A percentile compares a stretch with the other conserved stretches of the same genome.
Evolutionary conservation across 495 filamentous ascomycete genomes (phyloP).

Genomic region (Daldinia vernicosa): DNA sequence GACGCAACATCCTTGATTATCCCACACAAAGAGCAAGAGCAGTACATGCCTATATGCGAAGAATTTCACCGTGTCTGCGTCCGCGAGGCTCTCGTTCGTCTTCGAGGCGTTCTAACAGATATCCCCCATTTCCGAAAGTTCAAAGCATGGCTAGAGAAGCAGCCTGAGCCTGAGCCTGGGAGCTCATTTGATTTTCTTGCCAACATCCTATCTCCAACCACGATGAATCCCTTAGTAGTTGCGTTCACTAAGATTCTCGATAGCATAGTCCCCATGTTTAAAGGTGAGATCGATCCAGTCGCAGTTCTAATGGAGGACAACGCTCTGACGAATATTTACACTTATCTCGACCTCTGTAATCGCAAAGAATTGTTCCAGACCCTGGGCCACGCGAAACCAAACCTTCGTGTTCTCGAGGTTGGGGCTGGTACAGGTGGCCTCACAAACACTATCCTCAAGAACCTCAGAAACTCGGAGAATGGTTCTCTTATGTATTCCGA

Average conservation of each 20-base stretch:
- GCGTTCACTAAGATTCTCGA: neutral
- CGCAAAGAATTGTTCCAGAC: neutral
- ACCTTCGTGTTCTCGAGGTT: constrained; percentile 2
- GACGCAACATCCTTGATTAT: neutral
- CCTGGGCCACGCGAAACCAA: neutral
- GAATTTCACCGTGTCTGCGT: neutral
- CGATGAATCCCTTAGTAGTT: neutral
- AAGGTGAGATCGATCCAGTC: neutral
- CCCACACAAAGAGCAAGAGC: neutral
- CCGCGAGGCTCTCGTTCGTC: neutral
- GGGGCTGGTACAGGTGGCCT: constrained; percentile 55
- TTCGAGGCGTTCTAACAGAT: neutral
- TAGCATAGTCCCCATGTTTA: neutral
- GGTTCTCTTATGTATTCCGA: constrained; percentile 35
- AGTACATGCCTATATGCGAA: neutral
- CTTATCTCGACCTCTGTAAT: neutral
- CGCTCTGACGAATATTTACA: neutral
- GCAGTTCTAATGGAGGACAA: neutral
- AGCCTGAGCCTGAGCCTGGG: neutral
- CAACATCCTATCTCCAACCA: neutral
- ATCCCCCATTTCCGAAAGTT: neutral
- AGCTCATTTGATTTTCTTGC: neutral
- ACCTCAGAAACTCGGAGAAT: constrained; percentile 4
- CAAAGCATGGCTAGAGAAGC: neutral
- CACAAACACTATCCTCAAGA: constrained; percentile 48